phyloP scores from a whole-genome alignment of 306 rosid genomes.

The Trifolium pratense region DNA sequence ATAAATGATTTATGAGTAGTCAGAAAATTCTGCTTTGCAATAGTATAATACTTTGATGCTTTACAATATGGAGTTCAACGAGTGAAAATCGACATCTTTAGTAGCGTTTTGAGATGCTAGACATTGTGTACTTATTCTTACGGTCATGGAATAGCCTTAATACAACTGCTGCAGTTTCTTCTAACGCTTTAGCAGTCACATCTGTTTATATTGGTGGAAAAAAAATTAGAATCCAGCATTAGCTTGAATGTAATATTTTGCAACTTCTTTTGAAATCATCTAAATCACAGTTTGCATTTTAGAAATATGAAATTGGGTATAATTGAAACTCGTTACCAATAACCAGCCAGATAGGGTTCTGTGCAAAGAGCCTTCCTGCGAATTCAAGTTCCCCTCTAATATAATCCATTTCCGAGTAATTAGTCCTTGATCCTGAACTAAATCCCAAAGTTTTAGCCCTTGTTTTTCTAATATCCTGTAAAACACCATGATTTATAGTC shows the following conservation, averaged over 20 bases:
- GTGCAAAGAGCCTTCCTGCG: constrained; percentile 66
- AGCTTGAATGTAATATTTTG: background rate
- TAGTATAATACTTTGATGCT: constrained; percentile 24
- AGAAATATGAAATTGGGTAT: constrained; percentile 12
- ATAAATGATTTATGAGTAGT: constrained; percentile 28
- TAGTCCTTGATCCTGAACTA: constrained; percentile 58
- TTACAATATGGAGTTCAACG: constrained; percentile 29
- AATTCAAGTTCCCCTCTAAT: constrained; percentile 80
- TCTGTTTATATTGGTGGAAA: constrained; percentile 53
- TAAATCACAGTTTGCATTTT: background rate
- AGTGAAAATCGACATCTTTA: constrained; percentile 37
- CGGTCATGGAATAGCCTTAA: constrained; percentile 86
- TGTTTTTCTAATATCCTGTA: constrained; percentile 72
- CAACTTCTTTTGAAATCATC: constrained; percentile 8
- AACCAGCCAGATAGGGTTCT: constrained; percentile 88
- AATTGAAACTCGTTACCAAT: constrained; percentile 64
- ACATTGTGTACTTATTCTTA: constrained; percentile 76
- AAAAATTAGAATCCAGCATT: constrained; percentile 13
- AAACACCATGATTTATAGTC: constrained; percentile 69
- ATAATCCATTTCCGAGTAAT: constrained; percentile 81
- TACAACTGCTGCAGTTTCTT: constrained; percentile 90
- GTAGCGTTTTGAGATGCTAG: constrained; percentile 81
- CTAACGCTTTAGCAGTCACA: constrained; percentile 91
- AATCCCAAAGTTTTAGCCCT: constrained; percentile 88
- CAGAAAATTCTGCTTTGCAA: constrained; percentile 2